phyloP scores from a whole-genome alignment of 148 eudicot genomes.

The Polygonum maritimum region DNA sequence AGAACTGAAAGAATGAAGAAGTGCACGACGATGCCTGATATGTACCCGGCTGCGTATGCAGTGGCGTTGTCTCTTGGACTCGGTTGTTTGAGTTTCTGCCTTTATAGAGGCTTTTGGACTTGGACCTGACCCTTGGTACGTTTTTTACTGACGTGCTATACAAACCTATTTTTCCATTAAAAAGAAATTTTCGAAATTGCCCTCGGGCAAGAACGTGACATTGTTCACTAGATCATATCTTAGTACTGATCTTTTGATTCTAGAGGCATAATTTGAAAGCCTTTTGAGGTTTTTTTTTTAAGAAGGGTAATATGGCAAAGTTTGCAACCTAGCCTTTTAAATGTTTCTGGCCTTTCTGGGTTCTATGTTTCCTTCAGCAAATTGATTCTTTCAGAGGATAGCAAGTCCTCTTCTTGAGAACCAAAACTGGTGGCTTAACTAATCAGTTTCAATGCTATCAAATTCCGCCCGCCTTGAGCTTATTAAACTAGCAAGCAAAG shows the following conservation, averaged over 20 bases:
- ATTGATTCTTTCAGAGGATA: not conserved
- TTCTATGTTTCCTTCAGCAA: slow-evolving; percentile 1
- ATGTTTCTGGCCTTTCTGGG: not conserved
- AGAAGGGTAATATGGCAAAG: not conserved
- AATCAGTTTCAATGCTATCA: not conserved
- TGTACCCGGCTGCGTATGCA: slow-evolving; percentile 25
- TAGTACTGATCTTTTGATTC: slow-evolving; percentile 15
- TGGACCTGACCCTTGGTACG: slow-evolving; percentile 27
- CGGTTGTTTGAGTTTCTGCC: slow-evolving; percentile 57
- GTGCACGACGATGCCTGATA: slow-evolving; percentile 16
- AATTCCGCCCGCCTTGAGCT: not conserved
- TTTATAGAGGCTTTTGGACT: slow-evolving; percentile 48
- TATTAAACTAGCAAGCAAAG: not conserved
- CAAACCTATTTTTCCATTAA: not conserved
- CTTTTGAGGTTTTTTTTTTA: slow-evolving; percentile 5
- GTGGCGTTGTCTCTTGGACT: slow-evolving; percentile 40
- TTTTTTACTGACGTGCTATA: slow-evolving; percentile 3
- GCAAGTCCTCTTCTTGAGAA: not conserved
- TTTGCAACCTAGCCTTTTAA: not conserved
- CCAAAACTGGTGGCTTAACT: not conserved
- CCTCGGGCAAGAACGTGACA: slow-evolving; percentile 14
- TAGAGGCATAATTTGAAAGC: slow-evolving; percentile 12
- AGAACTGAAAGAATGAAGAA: slow-evolving; percentile 23
- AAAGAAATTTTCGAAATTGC: not conserved
- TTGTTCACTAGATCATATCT: slow-evolving; percentile 9